Evolutionary conservation across 108 stramenopile genomes (phyloP).

Genomic region (Aureococcus anophagefferens): DNA sequence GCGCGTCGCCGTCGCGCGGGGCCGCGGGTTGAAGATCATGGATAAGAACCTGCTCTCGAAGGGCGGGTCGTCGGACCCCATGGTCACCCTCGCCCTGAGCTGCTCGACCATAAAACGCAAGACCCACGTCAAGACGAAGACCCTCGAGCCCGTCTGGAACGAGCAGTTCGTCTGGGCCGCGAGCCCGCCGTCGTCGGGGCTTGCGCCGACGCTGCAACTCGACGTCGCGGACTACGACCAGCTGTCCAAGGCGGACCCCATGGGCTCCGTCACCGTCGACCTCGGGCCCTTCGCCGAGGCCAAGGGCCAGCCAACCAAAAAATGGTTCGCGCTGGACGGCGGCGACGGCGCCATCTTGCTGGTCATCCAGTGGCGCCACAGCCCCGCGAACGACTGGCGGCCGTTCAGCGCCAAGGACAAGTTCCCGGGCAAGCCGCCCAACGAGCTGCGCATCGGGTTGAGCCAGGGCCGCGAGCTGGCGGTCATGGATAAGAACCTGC

Average conservation of each 20-base stretch:
- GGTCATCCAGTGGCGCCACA: neutral
- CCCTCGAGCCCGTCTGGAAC: neutral
- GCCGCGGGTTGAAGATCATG: conserved; percentile 2
- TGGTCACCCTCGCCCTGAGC: neutral
- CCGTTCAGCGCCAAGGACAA: neutral
- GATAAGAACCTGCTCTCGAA: conserved; percentile 15
- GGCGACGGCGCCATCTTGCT: conserved; percentile 1
- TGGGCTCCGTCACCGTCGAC: conserved; percentile 2
- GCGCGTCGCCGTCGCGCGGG: neutral
- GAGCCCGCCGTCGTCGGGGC: neutral
- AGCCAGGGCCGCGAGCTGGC: conserved; percentile 12
- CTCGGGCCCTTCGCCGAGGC: neutral
- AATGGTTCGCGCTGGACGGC: neutral
- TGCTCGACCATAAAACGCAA: neutral
- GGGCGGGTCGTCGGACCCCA: neutral
- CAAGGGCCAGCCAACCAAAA: neutral
- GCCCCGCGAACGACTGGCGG: neutral
- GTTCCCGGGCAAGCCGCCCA: conserved; percentile 3
- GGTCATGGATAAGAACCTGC: conserved; percentile 20
- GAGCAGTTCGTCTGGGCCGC: neutral
- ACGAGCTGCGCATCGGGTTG: conserved; percentile 12
- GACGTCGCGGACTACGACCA: conserved; percentile 4
- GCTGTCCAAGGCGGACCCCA: conserved; percentile 7
- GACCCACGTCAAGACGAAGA: neutral
- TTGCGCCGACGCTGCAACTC: neutral